These are phyloP conservation scores for Allium sativum DNA, from an alignment of 106 monocot genomes.

Conservation along the genomic window DNA sequence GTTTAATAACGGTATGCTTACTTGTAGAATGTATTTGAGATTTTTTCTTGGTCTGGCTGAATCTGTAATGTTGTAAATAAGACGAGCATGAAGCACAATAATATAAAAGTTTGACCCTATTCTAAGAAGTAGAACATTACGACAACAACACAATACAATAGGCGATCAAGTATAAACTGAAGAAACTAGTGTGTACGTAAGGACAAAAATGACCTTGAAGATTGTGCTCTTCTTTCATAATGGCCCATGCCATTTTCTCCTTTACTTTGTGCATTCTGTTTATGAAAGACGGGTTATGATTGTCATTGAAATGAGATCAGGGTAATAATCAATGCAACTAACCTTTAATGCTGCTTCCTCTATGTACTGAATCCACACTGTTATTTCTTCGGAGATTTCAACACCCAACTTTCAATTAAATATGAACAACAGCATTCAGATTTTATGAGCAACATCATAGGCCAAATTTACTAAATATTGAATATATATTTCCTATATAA, in stretches of 20 bases:
- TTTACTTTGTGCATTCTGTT: slow-evolving; percentile 41
- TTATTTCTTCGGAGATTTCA: slow-evolving; percentile 80
- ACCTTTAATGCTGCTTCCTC: slow-evolving; percentile 54
- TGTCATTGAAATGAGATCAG: background rate
- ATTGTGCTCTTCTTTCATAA: slow-evolving; percentile 34
- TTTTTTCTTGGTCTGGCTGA: slow-evolving; percentile 28
- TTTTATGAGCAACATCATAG: too few species aligned
- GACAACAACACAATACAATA: background rate
- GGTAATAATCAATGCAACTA: slow-evolving; percentile 1
- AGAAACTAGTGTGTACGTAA: background rate
- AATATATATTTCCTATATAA: background rate
- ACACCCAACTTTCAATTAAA: slow-evolving; percentile 70
- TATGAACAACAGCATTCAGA: slow-evolving; percentile 1
- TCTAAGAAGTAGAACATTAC: background rate
- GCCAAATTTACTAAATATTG: slow-evolving; percentile 1
- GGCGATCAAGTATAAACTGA: background rate
- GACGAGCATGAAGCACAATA: background rate
- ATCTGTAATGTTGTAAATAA: slow-evolving; percentile 15
- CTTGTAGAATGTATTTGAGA: slow-evolving; percentile 52
- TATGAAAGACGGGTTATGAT: background rate
- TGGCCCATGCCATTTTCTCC: slow-evolving; percentile 31
- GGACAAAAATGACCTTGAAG: slow-evolving; percentile 44
- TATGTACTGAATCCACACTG: slow-evolving; percentile 54
- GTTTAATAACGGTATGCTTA: slow-evolving; percentile 10
- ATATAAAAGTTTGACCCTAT: too few species aligned